Evolutionary conservation across 306 rosid genomes (phyloP).

Genomic region (Prunus padus): DNA sequence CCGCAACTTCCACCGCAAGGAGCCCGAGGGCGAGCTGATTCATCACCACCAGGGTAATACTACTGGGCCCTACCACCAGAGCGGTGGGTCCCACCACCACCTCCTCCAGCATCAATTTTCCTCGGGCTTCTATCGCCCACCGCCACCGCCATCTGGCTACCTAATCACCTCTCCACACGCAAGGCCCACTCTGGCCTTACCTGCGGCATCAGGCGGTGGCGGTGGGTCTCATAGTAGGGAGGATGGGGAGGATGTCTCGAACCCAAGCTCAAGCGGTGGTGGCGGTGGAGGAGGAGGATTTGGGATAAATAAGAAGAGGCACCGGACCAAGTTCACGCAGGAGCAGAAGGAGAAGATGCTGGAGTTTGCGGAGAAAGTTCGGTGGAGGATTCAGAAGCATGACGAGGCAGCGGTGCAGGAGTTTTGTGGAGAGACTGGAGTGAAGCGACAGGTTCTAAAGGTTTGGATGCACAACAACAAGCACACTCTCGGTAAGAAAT

Average conservation of each 20-base stretch:
- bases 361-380: slow-evolving; percentile 63
- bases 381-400: slow-evolving; percentile 87
- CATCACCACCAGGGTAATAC: slow-evolving; percentile 1
- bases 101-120: slow-evolving; percentile 42
- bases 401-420: slow-evolving; percentile 70
- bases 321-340: slow-evolving; percentile 63
- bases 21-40: slow-evolving; percentile 28
- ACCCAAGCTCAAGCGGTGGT: slow-evolving; percentile 79
- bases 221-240: slow-evolving; percentile 50
- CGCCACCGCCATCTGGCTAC: slow-evolving; percentile 48
- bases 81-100: slow-evolving; percentile 14
- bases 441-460: slow-evolving; percentile 70
- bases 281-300: slow-evolving; percentile 57
- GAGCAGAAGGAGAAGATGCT: slow-evolving; percentile 90
- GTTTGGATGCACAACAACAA: slow-evolving; percentile 98
- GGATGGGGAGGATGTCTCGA: slow-evolving; percentile 60
- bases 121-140: slow-evolving; percentile 41
- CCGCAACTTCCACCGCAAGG: slow-evolving; percentile 87
- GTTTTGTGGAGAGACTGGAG: slow-evolving; percentile 53
- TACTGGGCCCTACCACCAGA: slow-evolving; percentile 19
- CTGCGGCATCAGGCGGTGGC: slow-evolving; percentile 35
- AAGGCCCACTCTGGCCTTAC: slow-evolving; percentile 45
- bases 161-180: slow-evolving; percentile 47
- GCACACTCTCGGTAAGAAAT: slow-evolving; percentile 81
- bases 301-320: slow-evolving; percentile 55